Percentiles rank a stretch among this genome's conserved stretches.
Conservation (phyloP, 106 monocot genomes). For the Dendrobium nobile region DNA sequence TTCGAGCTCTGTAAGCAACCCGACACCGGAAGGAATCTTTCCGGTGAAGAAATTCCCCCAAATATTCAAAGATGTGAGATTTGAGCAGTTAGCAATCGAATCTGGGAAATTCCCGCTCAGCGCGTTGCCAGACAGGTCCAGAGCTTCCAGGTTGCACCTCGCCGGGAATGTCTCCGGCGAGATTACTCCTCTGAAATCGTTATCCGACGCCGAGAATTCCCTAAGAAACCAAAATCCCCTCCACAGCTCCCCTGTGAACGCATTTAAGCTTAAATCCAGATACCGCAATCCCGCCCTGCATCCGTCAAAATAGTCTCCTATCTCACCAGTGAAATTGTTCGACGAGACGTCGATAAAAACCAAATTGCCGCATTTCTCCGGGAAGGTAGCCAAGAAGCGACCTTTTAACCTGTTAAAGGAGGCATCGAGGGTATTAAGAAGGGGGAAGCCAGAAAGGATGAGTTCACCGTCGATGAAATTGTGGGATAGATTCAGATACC, state of each 20-base stretch:
- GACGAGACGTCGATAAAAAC: slow-evolving; percentile 47
- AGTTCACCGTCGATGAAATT: slow-evolving; percentile 55
- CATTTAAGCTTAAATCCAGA: slow-evolving; percentile 61
- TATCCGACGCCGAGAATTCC: slow-evolving; percentile 45
- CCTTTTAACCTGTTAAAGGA: slow-evolving; percentile 51
- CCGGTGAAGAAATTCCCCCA: slow-evolving; percentile 55
- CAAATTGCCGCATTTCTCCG: slow-evolving; percentile 36
- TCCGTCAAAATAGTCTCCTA: slow-evolving; percentile 31
- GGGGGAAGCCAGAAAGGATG: slow-evolving; percentile 35
- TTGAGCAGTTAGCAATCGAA: slow-evolving; percentile 49
- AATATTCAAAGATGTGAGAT: slow-evolving; percentile 29
- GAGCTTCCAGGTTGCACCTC: slow-evolving; percentile 27
- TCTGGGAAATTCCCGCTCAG: slow-evolving; percentile 39
- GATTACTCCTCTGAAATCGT: slow-evolving; percentile 43
- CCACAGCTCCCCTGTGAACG: slow-evolving; percentile 49
- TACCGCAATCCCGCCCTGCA: slow-evolving; percentile 39
- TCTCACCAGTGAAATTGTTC: slow-evolving; percentile 51
- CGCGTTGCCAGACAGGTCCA: slow-evolving; percentile 56
- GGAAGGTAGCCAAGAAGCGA: slow-evolving; percentile 29
- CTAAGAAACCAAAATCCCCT: slow-evolving; percentile 26
- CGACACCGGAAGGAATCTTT: slow-evolving; percentile 43
- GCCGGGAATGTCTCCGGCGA: slow-evolving; percentile 20
- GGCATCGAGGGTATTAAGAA: slow-evolving; percentile 43
- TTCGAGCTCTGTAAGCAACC: slow-evolving; percentile 32
- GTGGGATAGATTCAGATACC: slow-evolving; percentile 65